Base-by-base conservation (phyloP, 1,284 basidiomycete genomes). In the Polyporus tsugae region DNA sequence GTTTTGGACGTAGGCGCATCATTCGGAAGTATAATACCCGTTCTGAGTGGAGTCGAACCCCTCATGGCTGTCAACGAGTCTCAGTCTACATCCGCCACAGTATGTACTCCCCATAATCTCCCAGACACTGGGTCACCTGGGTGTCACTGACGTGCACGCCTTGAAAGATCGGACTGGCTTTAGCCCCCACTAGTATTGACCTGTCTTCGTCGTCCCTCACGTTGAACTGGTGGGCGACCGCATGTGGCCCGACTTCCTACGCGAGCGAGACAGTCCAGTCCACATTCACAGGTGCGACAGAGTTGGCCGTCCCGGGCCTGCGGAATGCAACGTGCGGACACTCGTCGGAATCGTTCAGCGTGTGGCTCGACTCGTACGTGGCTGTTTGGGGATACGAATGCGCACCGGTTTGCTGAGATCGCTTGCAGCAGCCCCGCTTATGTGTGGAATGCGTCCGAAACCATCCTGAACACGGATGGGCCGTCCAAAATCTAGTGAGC, bases 171-270 rank as follows among this genome's bases (percentile, higher is more conserved):
- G 66, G 62, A 4, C 42, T 68, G 15, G 62, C 62, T 19, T 44
- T 68, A 2, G 35, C 42, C 4, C 62, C 62, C 2, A 38, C 58
- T 2, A 46, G 52, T 36, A 68, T 68, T n/a, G 62, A 64, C 62
- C 35, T 64, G 6, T 22, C 58, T 4, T 64, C 66, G 9, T 36
- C 62, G 19, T 64, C 66, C 1, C 17, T 68, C 33, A 33, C 66
- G 22, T 33, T 68, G 17, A 68, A 53, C 33, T 68, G 66, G 66
- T 68, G 66, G 66, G 39, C 66, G 33, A 61, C 52, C 3, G 66
- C 62, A 15, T 64, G 66, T 39, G 44, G 36, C 6, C 49, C 55
- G 9, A 22, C 36, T 35, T 35, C 53, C 6, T 17, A 55, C 25
- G 10, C 35, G 10, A 22, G 9, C 36, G 35, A 6, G 7, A n/a